Base-by-base conservation (phyloP, 768 basidiomycete species). In the Saitozyma sp. region DNA sequence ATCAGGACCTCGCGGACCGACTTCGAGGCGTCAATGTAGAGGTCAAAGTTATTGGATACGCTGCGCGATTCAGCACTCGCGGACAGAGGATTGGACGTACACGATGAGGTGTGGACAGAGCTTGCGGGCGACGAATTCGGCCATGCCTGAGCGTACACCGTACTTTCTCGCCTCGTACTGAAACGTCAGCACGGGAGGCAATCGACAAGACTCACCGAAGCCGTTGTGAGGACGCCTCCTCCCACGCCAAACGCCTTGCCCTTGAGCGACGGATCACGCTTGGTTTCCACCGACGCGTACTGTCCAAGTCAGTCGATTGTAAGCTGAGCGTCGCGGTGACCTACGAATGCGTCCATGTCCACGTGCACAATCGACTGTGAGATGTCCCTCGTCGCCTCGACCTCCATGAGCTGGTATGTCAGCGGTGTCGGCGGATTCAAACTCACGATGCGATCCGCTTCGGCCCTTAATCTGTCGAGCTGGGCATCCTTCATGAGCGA, bases 111-210 rank as follows among this genome's bases (percentile, higher is more conserved):
- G 86, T 3, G 96, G 93, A 75, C 93, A 97, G 9, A 99, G 85
- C 73, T 92, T 95, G 82, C 88, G 89, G 14, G 95, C 95, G 50
- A 98, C 87, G 78, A 93, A 95, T 56, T 87, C 93, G n/a, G 95
- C 86, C 96, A 97, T 97, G 38, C 92, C 95, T 6, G 92, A 95
- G 50, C 96, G 87, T 40, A 91, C 89, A 2, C 92, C 93, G 68
- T 84, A 92, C 76, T 89, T 92, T 50, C 93, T 84, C 7, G 93
- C 93, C 73, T 92, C 92, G 61, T 96, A 96, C 38, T 91, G 90
- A 9, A 2, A 1, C n/a, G 17, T 64, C 40, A 67, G 58, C 42
- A 29, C 29, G 29, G 29, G 29, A 2, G 5, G 29, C 2, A 5
- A 29, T 29, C 29, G 29, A 29, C n/a, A 17, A 29, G 14, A 59